These are phyloP conservation scores for Moringa oleifera DNA, from an alignment of 345 rosid species.

Conservation along the genomic window DNA sequence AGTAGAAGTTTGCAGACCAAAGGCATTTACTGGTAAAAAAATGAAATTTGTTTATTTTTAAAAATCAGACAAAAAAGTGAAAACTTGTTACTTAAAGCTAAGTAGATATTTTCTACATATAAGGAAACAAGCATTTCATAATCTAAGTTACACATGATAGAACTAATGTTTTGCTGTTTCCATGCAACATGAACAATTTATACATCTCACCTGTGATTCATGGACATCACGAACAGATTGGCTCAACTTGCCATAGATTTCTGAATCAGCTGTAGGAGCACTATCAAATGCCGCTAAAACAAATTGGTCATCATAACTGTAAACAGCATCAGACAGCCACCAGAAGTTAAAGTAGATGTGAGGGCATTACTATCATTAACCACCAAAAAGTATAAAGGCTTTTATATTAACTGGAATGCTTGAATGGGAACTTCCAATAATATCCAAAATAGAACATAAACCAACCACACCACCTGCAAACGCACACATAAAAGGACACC, in stretches of 20 bases:
- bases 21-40: too few species aligned
- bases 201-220: conserved; percentile 74
- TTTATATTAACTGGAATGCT: background rate
- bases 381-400: background rate
- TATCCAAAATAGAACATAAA: too few species aligned
- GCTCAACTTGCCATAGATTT: conserved; percentile 61
- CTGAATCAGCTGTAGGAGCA: conserved; percentile 92
- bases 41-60: too few species aligned
- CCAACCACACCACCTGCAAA: too few species aligned
- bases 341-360: background rate
- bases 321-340: conserved; percentile 14
- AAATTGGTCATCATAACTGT: conserved; percentile 78
- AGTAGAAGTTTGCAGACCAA: too few species aligned
- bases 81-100: too few species aligned
- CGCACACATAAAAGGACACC: too few species aligned
- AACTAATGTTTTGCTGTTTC: background rate
- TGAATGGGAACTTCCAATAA: too few species aligned
- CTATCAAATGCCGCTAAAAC: conserved; percentile 68
- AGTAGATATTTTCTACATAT: too few species aligned
- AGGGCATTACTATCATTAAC: background rate
- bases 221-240: conserved; percentile 62
- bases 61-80: too few species aligned
- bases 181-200: background rate
- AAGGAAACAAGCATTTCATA: too few species aligned
- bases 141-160: background rate